Evolutionary conservation across 1,139 yeast genomes (phyloP).

Genomic region (Arxiozyma slooffiae): DNA sequence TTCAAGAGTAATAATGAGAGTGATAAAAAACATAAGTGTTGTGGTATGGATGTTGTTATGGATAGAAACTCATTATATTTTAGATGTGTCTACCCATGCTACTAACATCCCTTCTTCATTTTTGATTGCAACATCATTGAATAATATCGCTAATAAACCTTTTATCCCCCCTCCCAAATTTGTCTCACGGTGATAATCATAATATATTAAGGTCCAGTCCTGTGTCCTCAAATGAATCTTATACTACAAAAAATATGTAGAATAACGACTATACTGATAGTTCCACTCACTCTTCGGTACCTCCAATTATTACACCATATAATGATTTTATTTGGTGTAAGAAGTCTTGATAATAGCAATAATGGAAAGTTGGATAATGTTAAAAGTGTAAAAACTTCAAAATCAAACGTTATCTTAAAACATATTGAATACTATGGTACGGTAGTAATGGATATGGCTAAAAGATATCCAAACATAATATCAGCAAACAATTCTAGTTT

Average conservation of each 20-base stretch:
- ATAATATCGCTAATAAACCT: conserved; percentile 26
- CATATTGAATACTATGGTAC: not conserved
- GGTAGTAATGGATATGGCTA: not conserved
- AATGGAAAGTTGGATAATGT: not conserved
- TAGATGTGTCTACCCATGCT: conserved; percentile 4
- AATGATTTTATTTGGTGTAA: not conserved
- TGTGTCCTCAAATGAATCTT: not conserved
- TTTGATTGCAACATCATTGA: conserved; percentile 12
- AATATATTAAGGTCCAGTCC: conserved; percentile 1
- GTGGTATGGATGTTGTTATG: not conserved
- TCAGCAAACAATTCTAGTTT: not conserved
- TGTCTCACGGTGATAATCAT: not conserved
- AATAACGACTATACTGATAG: not conserved
- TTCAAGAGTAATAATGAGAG: not conserved
- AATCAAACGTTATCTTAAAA: not conserved
- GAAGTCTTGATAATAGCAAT: not conserved
- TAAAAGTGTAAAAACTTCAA: not conserved
- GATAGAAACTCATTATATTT: not conserved
- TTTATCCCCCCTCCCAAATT: conserved; percentile 25
- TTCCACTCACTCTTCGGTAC: not conserved
- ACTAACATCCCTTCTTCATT: conserved; percentile 6
- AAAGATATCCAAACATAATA: conserved; percentile 1
- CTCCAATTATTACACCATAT: not conserved
- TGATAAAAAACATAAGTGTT: no score
- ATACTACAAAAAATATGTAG: not conserved